Evolutionary conservation across 352 stramenopile genomes (phyloP).

Genomic region (Globisporangium megalacanthum): DNA sequence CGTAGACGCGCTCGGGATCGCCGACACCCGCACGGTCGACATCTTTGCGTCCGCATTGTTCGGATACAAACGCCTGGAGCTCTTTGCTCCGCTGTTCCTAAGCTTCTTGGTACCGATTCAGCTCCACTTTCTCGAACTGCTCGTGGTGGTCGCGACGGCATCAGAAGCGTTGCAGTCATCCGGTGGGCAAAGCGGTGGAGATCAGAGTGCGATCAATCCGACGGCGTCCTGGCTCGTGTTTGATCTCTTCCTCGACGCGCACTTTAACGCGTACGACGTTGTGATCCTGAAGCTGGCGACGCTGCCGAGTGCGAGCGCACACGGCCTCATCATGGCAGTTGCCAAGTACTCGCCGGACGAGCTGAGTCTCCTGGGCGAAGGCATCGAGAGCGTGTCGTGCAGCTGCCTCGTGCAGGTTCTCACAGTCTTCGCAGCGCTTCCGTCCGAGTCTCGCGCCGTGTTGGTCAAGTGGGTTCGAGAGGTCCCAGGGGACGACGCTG

Average conservation of each 20-base stretch:
- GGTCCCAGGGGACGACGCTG: conserved; percentile 26
- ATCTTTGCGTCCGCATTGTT: conserved; percentile 37
- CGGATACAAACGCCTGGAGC: conserved; percentile 22
- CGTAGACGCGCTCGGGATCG: conserved; percentile 32
- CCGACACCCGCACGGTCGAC: conserved; percentile 25
- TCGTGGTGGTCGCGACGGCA: conserved; percentile 1
- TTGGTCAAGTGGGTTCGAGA: conserved; percentile 43
- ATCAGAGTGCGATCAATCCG: neutral
- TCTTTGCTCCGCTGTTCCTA: conserved; percentile 38
- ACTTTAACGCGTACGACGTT: conserved; percentile 26
- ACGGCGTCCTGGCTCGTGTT: conserved; percentile 20
- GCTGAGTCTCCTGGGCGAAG: conserved; percentile 30
- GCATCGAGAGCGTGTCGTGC: conserved; percentile 25
- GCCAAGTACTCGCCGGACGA: conserved; percentile 24
- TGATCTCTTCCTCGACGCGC: conserved; percentile 39
- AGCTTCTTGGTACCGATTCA: conserved; percentile 31
- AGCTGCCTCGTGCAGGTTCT: conserved; percentile 30
- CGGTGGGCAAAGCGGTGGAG: conserved; percentile 10
- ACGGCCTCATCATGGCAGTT: conserved; percentile 24
- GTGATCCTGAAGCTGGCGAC: conserved; percentile 43
- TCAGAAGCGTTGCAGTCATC: neutral
- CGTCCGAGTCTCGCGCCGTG: conserved; percentile 16
- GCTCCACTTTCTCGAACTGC: conserved; percentile 27
- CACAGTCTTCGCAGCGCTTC: conserved; percentile 26
- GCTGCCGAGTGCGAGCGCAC: conserved; percentile 18